Conservation (phyloP, 768 basidiomycete species). For the Boletus vinaceobasis region DNA sequence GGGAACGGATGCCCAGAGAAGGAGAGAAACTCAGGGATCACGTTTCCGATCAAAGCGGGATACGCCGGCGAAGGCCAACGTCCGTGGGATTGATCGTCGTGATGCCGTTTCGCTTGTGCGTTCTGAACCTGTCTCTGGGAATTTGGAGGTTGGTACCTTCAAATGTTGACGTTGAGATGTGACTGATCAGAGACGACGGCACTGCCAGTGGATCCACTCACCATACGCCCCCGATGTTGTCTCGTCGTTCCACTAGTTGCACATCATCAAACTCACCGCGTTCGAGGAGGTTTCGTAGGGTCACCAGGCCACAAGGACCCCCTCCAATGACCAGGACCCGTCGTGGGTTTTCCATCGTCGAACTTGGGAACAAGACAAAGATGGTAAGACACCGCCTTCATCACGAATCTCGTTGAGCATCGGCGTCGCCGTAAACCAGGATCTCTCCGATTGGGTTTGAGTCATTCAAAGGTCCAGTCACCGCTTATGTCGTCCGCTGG, state of each 20-base stretch:
- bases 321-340: slow-evolving; percentile 44
- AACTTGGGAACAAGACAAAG: neutral
- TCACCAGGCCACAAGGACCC: slow-evolving; percentile 46
- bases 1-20: slow-evolving; percentile 33
- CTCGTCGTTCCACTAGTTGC: slow-evolving; percentile 42
- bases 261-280: slow-evolving; percentile 42
- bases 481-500: too few relatives aligned
- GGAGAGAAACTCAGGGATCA: slow-evolving; percentile 40
- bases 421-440: too few relatives aligned
- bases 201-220: slow-evolving; percentile 20
- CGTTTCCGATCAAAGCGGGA: slow-evolving; percentile 47
- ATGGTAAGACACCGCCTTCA: slow-evolving; percentile 6
- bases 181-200: too few relatives aligned
- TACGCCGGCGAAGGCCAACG: slow-evolving; percentile 49
- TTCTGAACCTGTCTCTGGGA: neutral
- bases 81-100: slow-evolving; percentile 1
- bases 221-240: slow-evolving; percentile 53
- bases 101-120: neutral
- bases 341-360: slow-evolving; percentile 1
- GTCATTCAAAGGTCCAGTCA: too few relatives aligned
- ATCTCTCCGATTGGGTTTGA: too few relatives aligned
- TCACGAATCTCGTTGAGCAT: too few relatives aligned
- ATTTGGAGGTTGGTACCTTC: slow-evolving; percentile 13
- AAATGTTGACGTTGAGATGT: too few relatives aligned
- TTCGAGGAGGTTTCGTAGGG: slow-evolving; percentile 46